Percentiles rank a stretch among this genome's conserved stretches.
Conservation (phyloP, 2,329 filamentous ascomycete species). For the Leptoxyphium fumago region DNA sequence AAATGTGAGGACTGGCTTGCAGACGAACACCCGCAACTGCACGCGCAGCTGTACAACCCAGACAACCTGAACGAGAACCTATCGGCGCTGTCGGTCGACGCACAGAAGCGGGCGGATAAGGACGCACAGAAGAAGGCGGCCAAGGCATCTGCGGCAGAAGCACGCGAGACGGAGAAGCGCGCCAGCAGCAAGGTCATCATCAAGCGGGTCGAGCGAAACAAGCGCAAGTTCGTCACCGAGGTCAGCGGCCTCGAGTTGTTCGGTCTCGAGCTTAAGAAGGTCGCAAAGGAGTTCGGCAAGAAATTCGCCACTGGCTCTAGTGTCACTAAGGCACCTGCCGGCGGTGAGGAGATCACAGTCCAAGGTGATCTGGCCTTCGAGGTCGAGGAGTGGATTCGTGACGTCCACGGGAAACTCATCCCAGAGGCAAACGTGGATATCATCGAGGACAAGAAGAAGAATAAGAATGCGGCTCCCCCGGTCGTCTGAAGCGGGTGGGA, state of each 20-base stretch:
- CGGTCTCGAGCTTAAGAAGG: conserved; percentile 84
- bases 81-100: conserved; percentile 72
- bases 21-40: conserved; percentile 57
- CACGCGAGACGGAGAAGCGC: conserved; percentile 68
- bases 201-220: conserved; percentile 95
- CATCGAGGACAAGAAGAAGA: conserved; percentile 94
- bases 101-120: conserved; percentile 87
- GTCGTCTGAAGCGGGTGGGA: no score
- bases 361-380: conserved; percentile 95
- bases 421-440: conserved; percentile 91
- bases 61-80: conserved; percentile 67
- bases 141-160: conserved; percentile 77
- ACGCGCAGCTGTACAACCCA: conserved; percentile 65
- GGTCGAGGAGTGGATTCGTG: conserved; percentile 76
- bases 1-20: conserved; percentile 97
- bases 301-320: conserved; percentile 92
- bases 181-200: conserved; percentile 73
- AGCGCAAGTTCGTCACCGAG: conserved; percentile 90
- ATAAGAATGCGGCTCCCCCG: conserved; percentile 24
- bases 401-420: conserved; percentile 68
- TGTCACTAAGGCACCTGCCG: conserved; percentile 69
- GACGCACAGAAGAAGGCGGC: conserved; percentile 94
- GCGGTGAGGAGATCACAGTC: conserved; percentile 79
- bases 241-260: conserved; percentile 85
- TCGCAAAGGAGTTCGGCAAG: conserved; percentile 93